A percentile compares a stretch with the other conserved stretches of the same genome.
phyloP scores from a whole-genome alignment of 352 stramenopile genomes.

The Aphanomyces invadans region DNA sequence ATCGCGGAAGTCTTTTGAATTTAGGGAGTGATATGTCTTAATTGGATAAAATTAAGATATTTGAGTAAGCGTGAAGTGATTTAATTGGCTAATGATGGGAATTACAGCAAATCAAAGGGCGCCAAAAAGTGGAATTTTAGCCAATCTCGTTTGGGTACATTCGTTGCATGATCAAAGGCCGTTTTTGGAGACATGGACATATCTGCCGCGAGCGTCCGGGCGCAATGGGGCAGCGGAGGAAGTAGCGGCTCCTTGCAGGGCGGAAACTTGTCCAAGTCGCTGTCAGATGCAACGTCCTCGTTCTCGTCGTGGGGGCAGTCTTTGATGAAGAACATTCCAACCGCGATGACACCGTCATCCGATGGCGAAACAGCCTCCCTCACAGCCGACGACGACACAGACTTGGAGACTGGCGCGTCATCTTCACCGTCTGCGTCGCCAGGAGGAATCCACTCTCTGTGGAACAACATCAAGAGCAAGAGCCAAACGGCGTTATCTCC shows the following conservation, averaged over 20 bases:
- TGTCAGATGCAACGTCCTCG: constrained; percentile 22
- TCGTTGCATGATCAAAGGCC: background rate
- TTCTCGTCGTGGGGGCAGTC: constrained; percentile 22
- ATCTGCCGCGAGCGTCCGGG: constrained; percentile 17
- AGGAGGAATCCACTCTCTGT: constrained; percentile 8
- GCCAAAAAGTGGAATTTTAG: no score
- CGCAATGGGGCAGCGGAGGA: constrained; percentile 11
- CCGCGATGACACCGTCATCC: background rate
- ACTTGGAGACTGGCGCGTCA: constrained; percentile 11
- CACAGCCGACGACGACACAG: background rate
- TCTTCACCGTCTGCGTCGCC: background rate
- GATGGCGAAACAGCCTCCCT: constrained; percentile 12
- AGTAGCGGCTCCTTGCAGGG: background rate
- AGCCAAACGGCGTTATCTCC: constrained; percentile 1
- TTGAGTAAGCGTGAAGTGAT: background rate
- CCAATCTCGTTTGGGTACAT: background rate
- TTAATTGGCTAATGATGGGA: no score
- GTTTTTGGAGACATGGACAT: background rate
- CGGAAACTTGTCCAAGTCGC: constrained; percentile 10
- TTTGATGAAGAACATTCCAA: constrained; percentile 19
- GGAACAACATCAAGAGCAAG: constrained; percentile 23
- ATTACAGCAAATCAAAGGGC: no score
- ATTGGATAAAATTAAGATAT: constrained; percentile 14
- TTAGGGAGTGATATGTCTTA: background rate
- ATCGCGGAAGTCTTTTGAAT: constrained; percentile 6